Base-by-base conservation (phyloP, 768 basidiomycete genomes). In the Cystofilobasidium bisporidii region DNA sequence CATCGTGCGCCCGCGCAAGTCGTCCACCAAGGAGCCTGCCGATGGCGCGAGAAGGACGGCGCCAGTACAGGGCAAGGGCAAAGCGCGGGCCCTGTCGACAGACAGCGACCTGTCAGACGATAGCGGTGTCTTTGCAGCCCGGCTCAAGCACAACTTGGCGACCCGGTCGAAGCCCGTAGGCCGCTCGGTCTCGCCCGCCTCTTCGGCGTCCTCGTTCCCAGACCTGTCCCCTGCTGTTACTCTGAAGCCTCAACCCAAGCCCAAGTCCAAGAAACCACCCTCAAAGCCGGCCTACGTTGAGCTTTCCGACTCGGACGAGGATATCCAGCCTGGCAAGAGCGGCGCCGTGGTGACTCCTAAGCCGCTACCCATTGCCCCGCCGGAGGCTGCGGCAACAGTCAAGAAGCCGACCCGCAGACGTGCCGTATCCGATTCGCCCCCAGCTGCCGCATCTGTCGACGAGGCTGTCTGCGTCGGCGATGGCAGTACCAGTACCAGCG, bases 211-310 rank as follows among this genome's bases (percentile, higher is more conserved):
- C 28, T 48, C 47, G 22, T 48, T 48, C 22, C 47, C 41, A 14
- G 41, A 43, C 41, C 18, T 43, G 22, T 5, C 4, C 8, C 10
- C 20, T 8, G 3, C 47, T n/a, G 43, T 43, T 8, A 6, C 20
- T 3, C 22, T n/a, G 4, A 50, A 24, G 28, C 28, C 14, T 9
- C 5, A 56, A 47, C n/a, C 28, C 28, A 56, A 3, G 47, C 8
- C n/a, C 15, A 4, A 3, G 2, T 2, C 47, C 47, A 24, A 48
- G 5, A 18, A 47, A 47, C 11, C 40, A 17, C 10, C 40, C 48
- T n/a, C n/a, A 47, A 50, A 50, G 53, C 53, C 53, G 53, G n/a
- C 53, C 4, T 56, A 56, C 53, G 53, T 56, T 30, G 26, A 28
- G 26, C 28, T 56, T 4, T 56, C 53, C 28, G 53, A 56, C 12